phyloP scores from a whole-genome alignment of 1,284 basidiomycete genomes.

The Trichosporon asahii region DNA sequence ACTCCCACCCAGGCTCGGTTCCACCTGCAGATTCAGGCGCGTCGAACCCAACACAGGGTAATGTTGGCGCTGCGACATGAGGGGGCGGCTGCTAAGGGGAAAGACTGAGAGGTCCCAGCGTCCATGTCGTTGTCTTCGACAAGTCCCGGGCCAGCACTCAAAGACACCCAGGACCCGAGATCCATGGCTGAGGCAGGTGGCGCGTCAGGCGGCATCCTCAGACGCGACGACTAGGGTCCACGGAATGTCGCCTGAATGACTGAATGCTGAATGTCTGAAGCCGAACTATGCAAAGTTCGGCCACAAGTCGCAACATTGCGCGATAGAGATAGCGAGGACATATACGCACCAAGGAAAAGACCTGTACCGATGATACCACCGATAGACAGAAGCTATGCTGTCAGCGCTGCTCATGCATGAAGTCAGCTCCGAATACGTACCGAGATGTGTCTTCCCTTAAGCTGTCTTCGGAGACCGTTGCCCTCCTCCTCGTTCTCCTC shows the following conservation, averaged over 20 bases:
- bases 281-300: no score
- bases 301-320: no score
- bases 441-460: slow-evolving; percentile 6
- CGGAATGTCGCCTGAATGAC: not conserved
- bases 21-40: not conserved
- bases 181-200: not conserved
- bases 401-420: not conserved
- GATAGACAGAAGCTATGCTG: slow-evolving; percentile 6
- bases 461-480: slow-evolving; percentile 9
- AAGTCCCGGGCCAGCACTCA: not conserved
- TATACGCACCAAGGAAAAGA: slow-evolving; percentile 7
- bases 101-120: not conserved
- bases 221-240: not conserved
- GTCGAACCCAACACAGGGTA: not conserved
- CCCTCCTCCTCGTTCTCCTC: slow-evolving; percentile 8
- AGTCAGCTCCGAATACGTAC: not conserved
- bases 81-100: not conserved
- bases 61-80: not conserved
- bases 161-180: not conserved
- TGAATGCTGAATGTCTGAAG: not conserved
- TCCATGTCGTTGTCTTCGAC: not conserved
- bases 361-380: slow-evolving; percentile 15
- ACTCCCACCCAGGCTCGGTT: not conserved
- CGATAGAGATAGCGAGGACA: not conserved
- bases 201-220: not conserved